A percentile compares a stretch with the other conserved stretches of the same genome.
Evolutionary conservation across 768 basidiomycete species (phyloP).

Genomic region (Xerocomellus dryophilus): DNA sequence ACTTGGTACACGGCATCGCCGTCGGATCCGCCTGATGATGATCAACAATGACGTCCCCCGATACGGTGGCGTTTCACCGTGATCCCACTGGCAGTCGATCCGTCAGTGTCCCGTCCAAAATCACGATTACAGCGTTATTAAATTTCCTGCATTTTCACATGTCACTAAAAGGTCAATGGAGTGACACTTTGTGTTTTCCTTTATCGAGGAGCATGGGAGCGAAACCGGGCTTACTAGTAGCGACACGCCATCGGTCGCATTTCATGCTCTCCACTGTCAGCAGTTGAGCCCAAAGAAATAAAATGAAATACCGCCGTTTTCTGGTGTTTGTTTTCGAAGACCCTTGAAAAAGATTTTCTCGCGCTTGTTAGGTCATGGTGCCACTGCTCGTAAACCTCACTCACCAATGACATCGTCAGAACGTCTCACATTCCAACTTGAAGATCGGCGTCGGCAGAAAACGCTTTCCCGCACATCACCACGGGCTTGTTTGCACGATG

Average conservation of each 20-base stretch:
- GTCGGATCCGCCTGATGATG: background rate
- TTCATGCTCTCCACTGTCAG: no score
- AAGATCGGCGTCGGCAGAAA: background rate
- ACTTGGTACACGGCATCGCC: background rate
- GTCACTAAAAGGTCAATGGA: background rate
- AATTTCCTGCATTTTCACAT: background rate
- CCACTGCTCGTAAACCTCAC: no score
- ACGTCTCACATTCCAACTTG: no score
- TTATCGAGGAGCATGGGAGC: background rate
- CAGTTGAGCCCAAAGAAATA: no score
- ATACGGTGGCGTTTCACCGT: background rate
- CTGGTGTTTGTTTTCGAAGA: background rate
- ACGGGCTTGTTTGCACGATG: background rate
- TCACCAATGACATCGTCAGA: no score
- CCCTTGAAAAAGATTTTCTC: background rate
- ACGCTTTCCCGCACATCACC: background rate
- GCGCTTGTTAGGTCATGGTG: no score
- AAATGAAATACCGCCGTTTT: background rate
- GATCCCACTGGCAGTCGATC: background rate
- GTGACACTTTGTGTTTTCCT: background rate
- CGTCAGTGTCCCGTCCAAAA: background rate
- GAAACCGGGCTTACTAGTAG: background rate
- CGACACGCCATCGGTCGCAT: no score
- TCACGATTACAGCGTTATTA: background rate
- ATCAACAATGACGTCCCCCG: background rate